Percentiles rank a stretch among this genome's conserved stretches.
Evolutionary conservation across 352 stramenopile species (phyloP).

Genomic region (Phytophthora fragariae): DNA sequence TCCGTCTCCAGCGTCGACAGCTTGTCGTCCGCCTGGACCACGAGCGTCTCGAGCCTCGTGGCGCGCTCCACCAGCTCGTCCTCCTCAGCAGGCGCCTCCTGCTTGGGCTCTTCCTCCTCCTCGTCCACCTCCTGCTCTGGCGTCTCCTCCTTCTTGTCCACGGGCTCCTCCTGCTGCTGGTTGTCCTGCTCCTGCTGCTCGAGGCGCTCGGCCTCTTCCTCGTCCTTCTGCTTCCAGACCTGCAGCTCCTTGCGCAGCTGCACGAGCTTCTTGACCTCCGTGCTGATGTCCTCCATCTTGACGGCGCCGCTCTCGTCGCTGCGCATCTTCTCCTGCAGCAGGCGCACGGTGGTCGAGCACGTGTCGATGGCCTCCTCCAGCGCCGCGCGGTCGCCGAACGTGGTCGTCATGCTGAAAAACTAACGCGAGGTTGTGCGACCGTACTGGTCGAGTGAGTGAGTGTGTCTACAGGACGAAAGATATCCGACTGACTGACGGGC

Average conservation of each 20-base stretch:
- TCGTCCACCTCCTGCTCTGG: slow-evolving; percentile 24
- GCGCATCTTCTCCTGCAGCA: slow-evolving; percentile 66
- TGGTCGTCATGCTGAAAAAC: slow-evolving; percentile 37
- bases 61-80: slow-evolving; percentile 34
- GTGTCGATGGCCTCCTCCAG: slow-evolving; percentile 68
- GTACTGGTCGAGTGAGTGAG: background rate
- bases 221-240: slow-evolving; percentile 51
- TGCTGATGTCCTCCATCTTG: slow-evolving; percentile 55
- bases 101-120: slow-evolving; percentile 20
- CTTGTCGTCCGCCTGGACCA: slow-evolving; percentile 37
- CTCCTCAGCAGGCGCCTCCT: slow-evolving; percentile 12
- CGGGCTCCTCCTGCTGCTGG: slow-evolving; percentile 23
- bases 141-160: background rate
- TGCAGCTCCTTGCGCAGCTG: slow-evolving; percentile 77
- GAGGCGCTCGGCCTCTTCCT: slow-evolving; percentile 15
- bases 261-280: slow-evolving; percentile 70
- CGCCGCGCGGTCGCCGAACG: slow-evolving; percentile 49
- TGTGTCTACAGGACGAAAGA: slow-evolving; percentile 17
- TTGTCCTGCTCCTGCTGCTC: slow-evolving; percentile 16
- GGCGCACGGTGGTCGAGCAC: slow-evolving; percentile 58
- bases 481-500: slow-evolving; percentile 24
- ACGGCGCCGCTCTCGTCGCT: slow-evolving; percentile 43
- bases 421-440: background rate
- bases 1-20: slow-evolving; percentile 45
- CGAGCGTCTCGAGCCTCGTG: slow-evolving; percentile 15